Evolutionary conservation across 2,329 filamentous ascomycete species (phyloP), one percentile per base, ranked within the genome.

Genomic region (Botrytis tulipae): DNA sequence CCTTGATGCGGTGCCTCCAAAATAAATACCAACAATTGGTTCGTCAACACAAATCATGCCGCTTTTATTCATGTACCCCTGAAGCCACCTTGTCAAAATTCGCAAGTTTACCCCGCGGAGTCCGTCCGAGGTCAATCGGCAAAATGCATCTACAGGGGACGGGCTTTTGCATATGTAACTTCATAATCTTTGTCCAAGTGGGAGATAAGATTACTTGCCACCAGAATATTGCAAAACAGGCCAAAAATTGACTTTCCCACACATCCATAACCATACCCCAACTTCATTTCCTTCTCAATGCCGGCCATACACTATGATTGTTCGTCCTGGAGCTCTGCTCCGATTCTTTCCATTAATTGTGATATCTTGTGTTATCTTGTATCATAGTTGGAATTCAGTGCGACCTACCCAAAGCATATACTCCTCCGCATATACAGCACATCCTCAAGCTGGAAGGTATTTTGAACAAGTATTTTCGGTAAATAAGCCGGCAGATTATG

Each of bases 381-480:
- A 68, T 68, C 46, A 68, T 54, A 18, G 65, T n/a, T 68, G 65
- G 65, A 54, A 54, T 4, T 68, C 51, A 12, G 35, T 51, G 48
- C 48, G 65, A 14, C 25, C 46, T 54, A 40, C 65, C 46, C 32
- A 68, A 54, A 68, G 16, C 18, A 68, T 25, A 40, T 54, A 20
- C 22, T 16, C 65, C 7, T 54, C 32, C 35, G 35, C 35, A 29
- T 70, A 70, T 22, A 60, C 20, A 32, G 37, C 67, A 20, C 67
- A 57, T n/a, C 40, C 51, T 57, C 67, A 60, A 60, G 67, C 51
- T 60, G 54, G 18, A 60, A 70, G 40, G 20, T 82, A 80, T 74
- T 82, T 81, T 68, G 79, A 81, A 16, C 81, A 82, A 74, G 78
- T 78, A 29, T 82, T 82, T 70, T 78, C 79, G 6, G 73, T 65